Evolutionary conservation across 176 grass and related monocot genomes (phyloP), one percentile per base, ranked within the genome.

Genomic region (Avena insularis): DNA sequence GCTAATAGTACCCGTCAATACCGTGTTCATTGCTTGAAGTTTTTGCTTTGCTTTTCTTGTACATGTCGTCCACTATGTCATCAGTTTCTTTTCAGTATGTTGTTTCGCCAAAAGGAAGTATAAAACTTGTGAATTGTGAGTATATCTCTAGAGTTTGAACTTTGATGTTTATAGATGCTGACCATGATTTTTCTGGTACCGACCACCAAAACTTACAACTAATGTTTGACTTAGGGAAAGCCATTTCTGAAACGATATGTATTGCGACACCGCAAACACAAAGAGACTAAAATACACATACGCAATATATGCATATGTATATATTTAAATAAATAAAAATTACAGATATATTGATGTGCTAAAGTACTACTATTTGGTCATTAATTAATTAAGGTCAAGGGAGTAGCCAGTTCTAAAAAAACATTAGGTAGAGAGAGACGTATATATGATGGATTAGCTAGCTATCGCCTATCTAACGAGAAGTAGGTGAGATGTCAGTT

Each of bases 401-500:
- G 46, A 75, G 23, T 21, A 49, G 46, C 21, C 4, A 76, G 13
- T 50, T 19, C 73, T 76, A 31, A 13, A 76, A 27, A 13, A 76
- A 17, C 3, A 75, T 29, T 76, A 76, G 73, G 73, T 55, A 35
- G 15, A 56, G 74, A 77, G 74, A 77, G 25, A 55, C 27, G 74
- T 77, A 77, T 50, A 29, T 51, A 71, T 33, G 59, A 82, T 61
- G 78, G 78, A 55, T 91, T 75, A 69, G 59, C 76, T 69, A 77
- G 43, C 58, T 75, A 84, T 61, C 23, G 14, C 23, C 21, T n/a
- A 82, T 48, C 79, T 83, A 62, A 40, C 36, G 70, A 78, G 54
- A 91, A 79, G 56, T 77, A 33, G 80, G 85, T 91, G 25, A 82
- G 66, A 84, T 27, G 85, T 83, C 31, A 75, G 49, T 65, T 80